Evolutionary conservation across 148 eudicot species (phyloP).

Genomic region (Mesembryanthemum crystallinum): DNA sequence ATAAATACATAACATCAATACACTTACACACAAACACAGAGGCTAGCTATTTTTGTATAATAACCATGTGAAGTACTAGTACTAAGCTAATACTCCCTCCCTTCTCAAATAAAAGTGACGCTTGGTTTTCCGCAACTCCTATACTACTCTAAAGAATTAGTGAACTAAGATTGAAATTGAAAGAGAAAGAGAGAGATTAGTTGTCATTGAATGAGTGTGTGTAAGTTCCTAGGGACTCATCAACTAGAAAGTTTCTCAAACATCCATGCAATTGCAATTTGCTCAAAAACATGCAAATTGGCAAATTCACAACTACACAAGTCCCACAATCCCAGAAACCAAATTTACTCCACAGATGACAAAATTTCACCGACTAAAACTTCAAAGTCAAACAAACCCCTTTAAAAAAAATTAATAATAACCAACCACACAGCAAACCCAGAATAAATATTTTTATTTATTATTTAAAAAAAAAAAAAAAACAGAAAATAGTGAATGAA

Average conservation of each 20-base stretch:
- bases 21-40: too few species aligned
- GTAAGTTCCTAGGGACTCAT: conserved; percentile 31
- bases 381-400: conserved; percentile 17
- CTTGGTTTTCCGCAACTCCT: too few species aligned
- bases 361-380: conserved; percentile 32
- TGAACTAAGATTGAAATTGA: too few species aligned
- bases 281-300: conserved; percentile 31
- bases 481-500: neutral
- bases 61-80: too few species aligned
- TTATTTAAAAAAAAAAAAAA: neutral
- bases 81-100: too few species aligned
- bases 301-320: conserved; percentile 12
- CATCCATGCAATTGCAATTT: conserved; percentile 20
- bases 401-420: too few species aligned
- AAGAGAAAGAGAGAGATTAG: neutral
- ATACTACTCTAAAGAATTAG: neutral
- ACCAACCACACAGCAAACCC: neutral
- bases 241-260: conserved; percentile 18
- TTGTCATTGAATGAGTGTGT: conserved; percentile 18
- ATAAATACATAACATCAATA: too few species aligned
- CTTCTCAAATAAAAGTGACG: too few species aligned
- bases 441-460: neutral
- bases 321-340: neutral
- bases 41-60: too few species aligned
- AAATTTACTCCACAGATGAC: conserved; percentile 22